A percentile compares a stretch with the other conserved stretches of the same genome.
These are phyloP conservation scores for Tylopilus balloui DNA, from an alignment of 768 basidiomycete species.

Conservation along the genomic window DNA sequence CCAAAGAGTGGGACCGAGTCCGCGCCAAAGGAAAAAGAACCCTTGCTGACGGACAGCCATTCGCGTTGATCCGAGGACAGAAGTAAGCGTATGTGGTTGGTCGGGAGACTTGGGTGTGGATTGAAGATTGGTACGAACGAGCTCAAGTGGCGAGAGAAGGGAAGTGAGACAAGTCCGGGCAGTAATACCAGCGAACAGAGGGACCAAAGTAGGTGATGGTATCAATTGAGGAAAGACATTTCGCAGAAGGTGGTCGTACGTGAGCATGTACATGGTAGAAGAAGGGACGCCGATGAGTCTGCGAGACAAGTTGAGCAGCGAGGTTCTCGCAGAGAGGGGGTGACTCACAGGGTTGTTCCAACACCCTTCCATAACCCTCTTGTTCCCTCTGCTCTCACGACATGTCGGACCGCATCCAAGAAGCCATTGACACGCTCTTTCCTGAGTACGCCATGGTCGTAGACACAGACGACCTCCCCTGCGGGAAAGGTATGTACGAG, in stretches of 20 bases:
- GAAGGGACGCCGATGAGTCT: conserved; percentile 91
- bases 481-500: conserved; percentile 50
- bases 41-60: conserved; percentile 61
- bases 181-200: conserved; percentile 76
- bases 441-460: conserved; percentile 67
- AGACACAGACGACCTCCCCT: conserved; percentile 73
- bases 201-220: conserved; percentile 49
- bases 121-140: conserved; percentile 90
- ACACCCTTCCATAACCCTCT: conserved; percentile 93
- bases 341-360: conserved; percentile 78
- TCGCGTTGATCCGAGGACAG: conserved; percentile 63
- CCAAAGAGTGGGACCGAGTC: conserved; percentile 90
- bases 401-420: conserved; percentile 75
- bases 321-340: background rate
- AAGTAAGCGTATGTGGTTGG: conserved; percentile 72
- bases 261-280: conserved; percentile 90
- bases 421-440: conserved; percentile 80
- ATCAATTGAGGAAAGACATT: conserved; percentile 57
- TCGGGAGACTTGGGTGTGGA: conserved; percentile 71
- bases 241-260: conserved; percentile 83
- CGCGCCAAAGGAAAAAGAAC: conserved; percentile 75
- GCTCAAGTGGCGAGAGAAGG: conserved; percentile 82
- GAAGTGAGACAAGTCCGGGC: conserved; percentile 80
- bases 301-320: conserved; percentile 8
- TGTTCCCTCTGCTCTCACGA: conserved; percentile 76